These are phyloP conservation scores for Ogataea nakhonphanomensis DNA, from an alignment of 805 yeast genomes.

Conservation along the genomic window DNA sequence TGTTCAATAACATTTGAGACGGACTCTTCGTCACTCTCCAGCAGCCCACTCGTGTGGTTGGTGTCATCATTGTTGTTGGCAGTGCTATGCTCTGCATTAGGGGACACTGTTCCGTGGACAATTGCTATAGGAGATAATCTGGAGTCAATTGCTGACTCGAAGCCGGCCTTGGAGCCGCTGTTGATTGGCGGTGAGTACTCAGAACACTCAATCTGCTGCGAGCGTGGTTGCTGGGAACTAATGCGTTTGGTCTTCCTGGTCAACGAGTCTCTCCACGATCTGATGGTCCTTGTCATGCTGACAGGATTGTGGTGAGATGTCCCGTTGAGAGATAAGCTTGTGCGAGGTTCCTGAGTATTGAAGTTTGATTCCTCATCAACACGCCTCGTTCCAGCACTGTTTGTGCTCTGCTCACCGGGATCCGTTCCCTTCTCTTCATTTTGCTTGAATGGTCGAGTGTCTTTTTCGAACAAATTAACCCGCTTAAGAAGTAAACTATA, in stretches of 20 bases:
- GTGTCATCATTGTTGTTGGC: background rate
- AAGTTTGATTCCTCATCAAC: too few species aligned
- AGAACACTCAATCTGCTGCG: background rate
- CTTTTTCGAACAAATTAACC: slow-evolving; percentile 15
- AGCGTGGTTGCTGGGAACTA: background rate
- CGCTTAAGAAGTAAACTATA: slow-evolving; percentile 14
- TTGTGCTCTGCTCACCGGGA: background rate
- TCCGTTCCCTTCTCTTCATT: background rate
- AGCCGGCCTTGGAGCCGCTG: slow-evolving; percentile 4
- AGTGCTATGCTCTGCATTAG: slow-evolving; percentile 1
- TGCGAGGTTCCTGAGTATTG: too few species aligned
- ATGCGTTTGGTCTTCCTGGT: background rate
- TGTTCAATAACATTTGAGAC: too few species aligned
- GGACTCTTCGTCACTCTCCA: too few species aligned
- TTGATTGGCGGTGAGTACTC: slow-evolving; percentile 1
- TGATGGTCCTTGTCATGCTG: background rate
- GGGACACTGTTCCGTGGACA: slow-evolving; percentile 15
- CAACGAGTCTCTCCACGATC: slow-evolving; percentile 3
- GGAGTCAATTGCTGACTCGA: slow-evolving; percentile 15
- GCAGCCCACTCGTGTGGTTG: too few species aligned
- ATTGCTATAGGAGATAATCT: slow-evolving; percentile 21
- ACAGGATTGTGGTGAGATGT: background rate
- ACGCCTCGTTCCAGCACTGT: background rate
- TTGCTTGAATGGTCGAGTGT: slow-evolving; percentile 1
- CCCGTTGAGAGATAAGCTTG: background rate